These are phyloP conservation scores for Salix brachista DNA, from an alignment of 345 rosid species.

Conservation along the genomic window DNA sequence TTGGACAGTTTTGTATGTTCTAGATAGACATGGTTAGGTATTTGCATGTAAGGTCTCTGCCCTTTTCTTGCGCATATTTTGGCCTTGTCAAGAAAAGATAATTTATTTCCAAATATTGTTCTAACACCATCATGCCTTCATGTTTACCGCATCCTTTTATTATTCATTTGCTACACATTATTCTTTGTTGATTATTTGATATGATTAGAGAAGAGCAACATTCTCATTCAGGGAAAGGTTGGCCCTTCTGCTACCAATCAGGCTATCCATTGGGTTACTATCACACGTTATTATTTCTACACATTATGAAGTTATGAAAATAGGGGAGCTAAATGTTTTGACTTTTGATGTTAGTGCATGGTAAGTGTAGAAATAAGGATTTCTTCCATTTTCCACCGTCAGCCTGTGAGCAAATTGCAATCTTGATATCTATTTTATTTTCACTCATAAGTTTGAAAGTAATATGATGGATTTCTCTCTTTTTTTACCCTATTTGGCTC, in stretches of 20 bases:
- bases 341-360: not conserved
- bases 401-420: not conserved
- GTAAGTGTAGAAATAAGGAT: not conserved
- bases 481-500: not conserved
- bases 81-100: not conserved
- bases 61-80: not conserved
- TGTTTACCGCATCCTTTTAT: not conserved
- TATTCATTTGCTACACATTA: not conserved
- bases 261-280: not conserved
- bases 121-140: not conserved
- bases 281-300: not conserved
- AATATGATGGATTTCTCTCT: not conserved
- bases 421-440: not conserved
- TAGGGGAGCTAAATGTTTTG: not conserved
- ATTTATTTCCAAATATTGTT: not conserved
- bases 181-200: not conserved
- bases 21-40: not conserved
- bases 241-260: not conserved
- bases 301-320: not conserved
- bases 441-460: not conserved
- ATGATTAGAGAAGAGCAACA: not conserved
- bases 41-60: not conserved
- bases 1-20: not conserved
- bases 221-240: not conserved
- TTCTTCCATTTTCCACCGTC: not conserved